Base-by-base conservation (phyloP, 345 rosid species). In the Eucalyptus urophylla region DNA sequence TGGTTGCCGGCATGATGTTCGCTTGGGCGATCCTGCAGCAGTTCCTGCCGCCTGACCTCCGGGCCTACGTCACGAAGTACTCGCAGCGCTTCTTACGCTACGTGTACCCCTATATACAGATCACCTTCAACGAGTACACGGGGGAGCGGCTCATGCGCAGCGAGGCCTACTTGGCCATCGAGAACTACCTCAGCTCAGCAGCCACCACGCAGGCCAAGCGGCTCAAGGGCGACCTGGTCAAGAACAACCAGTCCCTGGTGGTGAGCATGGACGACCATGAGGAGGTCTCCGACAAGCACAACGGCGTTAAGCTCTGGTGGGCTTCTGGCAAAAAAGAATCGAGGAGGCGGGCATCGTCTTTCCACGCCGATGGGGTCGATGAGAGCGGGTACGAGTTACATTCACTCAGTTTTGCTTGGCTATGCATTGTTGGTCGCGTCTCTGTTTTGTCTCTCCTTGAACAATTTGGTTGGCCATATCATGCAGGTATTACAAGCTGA, bases 241-340 rank as follows among this genome's bases (percentile, higher is more conserved):
- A 76, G 53, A 89, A 31, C 86, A 76, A 53, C 80, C 62, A 88
- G 69, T 88, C 89, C 50, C 16, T 90, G 72, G 37, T 90, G 37
- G 83, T 90, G 10, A 90, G 86, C 49, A 88, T 88, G 91, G 91
- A 87, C 51, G 91, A 90, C 80, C 0, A 90, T 21, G 91, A 90
- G 81, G 91, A 90, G 87, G 87, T 90, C 87, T 80, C 89, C 47
- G 91, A 90, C 27, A 24, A 21, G 54, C 29, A 80, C 58, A 22
- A 62, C 25, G 89, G 91, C 17, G 87, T 88, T 54, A 60, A 87
- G 89, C 11, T 90, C 49, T 60, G 89, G 91, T 90, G 91, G 91
- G 43, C 89, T 47, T 90, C 89, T 22, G 65, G 65, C 81, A 80
- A 49, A 13, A 87, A 0, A 24, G 2, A 4, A 29, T 45, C 80